Evolutionary conservation across 495 filamentous ascomycete genomes (phyloP), one percentile per base, ranked within the genome.

Genomic region (Penicillium crystallinum): DNA sequence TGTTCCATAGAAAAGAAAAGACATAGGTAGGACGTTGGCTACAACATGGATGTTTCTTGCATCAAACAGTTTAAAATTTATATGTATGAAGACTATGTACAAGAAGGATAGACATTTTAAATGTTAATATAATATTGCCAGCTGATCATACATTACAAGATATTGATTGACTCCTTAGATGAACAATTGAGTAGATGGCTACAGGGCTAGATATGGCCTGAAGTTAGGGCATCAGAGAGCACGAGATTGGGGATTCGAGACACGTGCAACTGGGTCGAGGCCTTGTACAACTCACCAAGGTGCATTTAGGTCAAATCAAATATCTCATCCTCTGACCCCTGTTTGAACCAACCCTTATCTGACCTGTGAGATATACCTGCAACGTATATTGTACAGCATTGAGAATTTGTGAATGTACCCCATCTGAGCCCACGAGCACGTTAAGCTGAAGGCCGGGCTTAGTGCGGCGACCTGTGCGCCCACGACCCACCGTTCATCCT

Each of bases 401-500:
- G n/a, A n/a, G n/a, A n/a, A n/a, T n/a, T n/a, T n/a, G n/a, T n/a
- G 30, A 43, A 6, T 2, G 9, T 18, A 29, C 23, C 40, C 25
- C 25, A 17, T 41, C 14, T 15, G 8, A 43, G 40, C 40, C 25
- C 25, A 27, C 29, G 6, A 31, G 29, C 10, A 4, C 40, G 1
- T 17, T 25, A 10, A 47, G 44, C 44, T 21, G 12, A 35, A 35
- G 45, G 30, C 11, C 1, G 8, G 27, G 11, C 21, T 46, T 47
- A 47, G 45, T 25, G 30, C 31, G 30, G 46, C 22, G 46, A 38
- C 22, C 46, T 38, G 46, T 38, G 34, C 34, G 42, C 33, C 29
- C 23, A 29, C 34, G 46, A 48, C 46, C 46, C 46, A 48, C 46
- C 34, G 46, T 48, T 48, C 46, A 48, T 48, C 15, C n/a, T 48